Evolutionary conservation across 2,329 filamentous ascomycete genomes (phyloP).

Genomic region (Trichoderma sp.): DNA sequence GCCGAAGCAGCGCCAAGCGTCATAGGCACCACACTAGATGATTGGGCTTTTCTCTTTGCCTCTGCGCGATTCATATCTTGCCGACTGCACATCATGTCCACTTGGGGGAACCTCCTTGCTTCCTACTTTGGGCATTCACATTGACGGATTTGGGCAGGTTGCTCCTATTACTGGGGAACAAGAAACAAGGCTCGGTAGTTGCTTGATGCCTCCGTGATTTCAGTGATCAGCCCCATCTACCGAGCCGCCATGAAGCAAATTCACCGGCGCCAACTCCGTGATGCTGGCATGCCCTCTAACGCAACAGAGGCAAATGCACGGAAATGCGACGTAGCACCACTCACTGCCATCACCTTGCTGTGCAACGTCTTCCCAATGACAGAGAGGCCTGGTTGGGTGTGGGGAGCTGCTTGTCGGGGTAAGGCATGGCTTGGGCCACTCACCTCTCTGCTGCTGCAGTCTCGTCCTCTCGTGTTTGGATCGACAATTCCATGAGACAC

Average conservation of each 20-base stretch:
- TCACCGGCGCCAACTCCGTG: background rate
- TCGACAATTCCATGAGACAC: constrained; percentile 34
- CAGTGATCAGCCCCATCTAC: constrained; percentile 16
- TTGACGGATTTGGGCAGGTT: background rate
- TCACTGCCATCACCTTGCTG: background rate
- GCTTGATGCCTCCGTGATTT: constrained; percentile 10
- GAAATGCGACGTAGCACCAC: constrained; percentile 6
- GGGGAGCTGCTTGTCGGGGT: constrained; percentile 16
- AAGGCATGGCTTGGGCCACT: constrained; percentile 11
- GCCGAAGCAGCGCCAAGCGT: background rate
- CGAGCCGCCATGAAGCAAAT: background rate
- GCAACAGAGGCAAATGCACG: constrained; percentile 6
- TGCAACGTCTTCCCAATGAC: constrained; percentile 5
- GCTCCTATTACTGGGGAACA: background rate
- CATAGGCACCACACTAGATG: background rate
- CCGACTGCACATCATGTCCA: background rate
- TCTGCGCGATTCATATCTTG: background rate
- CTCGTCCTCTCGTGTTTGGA: constrained; percentile 25
- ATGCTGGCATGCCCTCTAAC: constrained; percentile 3
- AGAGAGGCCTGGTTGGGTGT: constrained; percentile 7
- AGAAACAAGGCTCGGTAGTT: background rate
- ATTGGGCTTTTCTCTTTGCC: background rate
- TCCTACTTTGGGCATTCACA: background rate
- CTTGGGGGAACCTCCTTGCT: background rate
- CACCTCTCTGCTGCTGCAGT: background rate